Base-by-base conservation (phyloP, 345 rosid species). In the Nasturtium officinale region DNA sequence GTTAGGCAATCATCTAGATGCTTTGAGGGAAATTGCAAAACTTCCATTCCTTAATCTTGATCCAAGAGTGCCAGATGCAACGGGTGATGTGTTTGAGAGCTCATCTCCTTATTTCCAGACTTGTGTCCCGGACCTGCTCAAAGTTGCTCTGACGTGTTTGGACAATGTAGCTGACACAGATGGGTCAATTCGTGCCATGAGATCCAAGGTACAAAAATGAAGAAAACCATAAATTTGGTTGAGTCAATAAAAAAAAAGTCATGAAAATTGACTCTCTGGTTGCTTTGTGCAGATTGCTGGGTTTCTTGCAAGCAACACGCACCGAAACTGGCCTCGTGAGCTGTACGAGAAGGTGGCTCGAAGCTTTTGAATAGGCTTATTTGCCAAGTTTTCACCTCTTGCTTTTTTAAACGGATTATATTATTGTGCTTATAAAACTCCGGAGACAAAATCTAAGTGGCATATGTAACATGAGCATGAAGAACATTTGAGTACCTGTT, bases 1-100 rank as follows among this genome's bases (percentile, higher is more conserved):
- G 73, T 74, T 64, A 43, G 95, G 97, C 61, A 82, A 82, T 67
- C 81, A 87, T 83, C 75, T 87, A 50, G 99, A 92, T 83, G 90
- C 96, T 54, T 78, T 96, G 53, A 87, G 92, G 82, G 99, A 90
- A 84, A 85, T 96, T 29, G 92, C 98, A 57, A 92, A 84, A 78
- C 91, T 92, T 76, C 91, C 92, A 1, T 92, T 96, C 69, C 91
- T 96, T 69, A 87, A 94, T 47, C 82, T 92, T 13, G 99, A 90
- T 83, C 99, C 98, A 54, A 84, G 97, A 67, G 74, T 75, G 50
- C 89, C 92, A 2, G 89, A 90, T 77, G 70, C 77, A 71, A 81
- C 80, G 1, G 3, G 71, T 9, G 85, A 86, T 30, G 77, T 76
- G 62, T 87, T 86, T 78, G 89, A 87, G 82, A 89, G 81, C 50